phyloP scores from a whole-genome alignment of 441 rosid species.

The Iberis amara region DNA sequence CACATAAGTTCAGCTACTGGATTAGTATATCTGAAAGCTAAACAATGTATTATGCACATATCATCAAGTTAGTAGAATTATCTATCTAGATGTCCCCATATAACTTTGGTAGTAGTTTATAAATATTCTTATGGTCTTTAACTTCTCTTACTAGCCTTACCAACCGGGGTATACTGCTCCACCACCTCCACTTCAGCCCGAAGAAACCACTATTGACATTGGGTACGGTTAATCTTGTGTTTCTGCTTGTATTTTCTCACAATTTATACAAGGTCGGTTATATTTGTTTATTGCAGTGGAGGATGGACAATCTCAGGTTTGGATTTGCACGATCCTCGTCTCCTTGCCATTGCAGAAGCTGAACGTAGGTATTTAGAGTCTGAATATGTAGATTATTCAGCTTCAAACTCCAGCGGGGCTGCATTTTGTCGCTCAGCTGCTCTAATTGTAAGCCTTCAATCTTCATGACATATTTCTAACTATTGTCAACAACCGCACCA shows the following conservation, averaged over 20 bases:
- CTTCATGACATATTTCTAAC: not conserved
- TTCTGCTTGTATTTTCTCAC: not conserved
- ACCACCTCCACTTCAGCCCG: constrained; percentile 42
- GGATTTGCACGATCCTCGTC: constrained; percentile 77
- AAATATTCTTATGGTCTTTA: not conserved
- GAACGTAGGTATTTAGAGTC: constrained; percentile 75
- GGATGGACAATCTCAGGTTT: constrained; percentile 94
- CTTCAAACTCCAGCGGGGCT: constrained; percentile 83
- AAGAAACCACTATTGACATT: constrained; percentile 71
- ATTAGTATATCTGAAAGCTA: too few species aligned
- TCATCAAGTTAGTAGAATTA: too few species aligned
- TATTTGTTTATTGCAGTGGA: constrained; percentile 46
- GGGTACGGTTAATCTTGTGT: constrained; percentile 43
- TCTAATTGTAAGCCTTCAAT: constrained; percentile 50
- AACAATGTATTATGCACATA: too few species aligned
- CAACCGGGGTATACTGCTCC: constrained; percentile 68
- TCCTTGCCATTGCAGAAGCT: constrained; percentile 86
- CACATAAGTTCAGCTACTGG: too few species aligned
- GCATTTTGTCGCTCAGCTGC: constrained; percentile 95
- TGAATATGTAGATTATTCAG: constrained; percentile 78
- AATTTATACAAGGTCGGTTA: not conserved
- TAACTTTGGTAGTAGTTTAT: too few species aligned
- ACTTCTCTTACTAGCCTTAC: constrained; percentile 37
- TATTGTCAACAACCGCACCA: not conserved
- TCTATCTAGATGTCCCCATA: too few species aligned